A percentile compares a stretch with the other conserved stretches of the same genome.
These are phyloP conservation scores for Panellus pusillus DNA, from an alignment of 768 basidiomycete genomes.

Conservation along the genomic window DNA sequence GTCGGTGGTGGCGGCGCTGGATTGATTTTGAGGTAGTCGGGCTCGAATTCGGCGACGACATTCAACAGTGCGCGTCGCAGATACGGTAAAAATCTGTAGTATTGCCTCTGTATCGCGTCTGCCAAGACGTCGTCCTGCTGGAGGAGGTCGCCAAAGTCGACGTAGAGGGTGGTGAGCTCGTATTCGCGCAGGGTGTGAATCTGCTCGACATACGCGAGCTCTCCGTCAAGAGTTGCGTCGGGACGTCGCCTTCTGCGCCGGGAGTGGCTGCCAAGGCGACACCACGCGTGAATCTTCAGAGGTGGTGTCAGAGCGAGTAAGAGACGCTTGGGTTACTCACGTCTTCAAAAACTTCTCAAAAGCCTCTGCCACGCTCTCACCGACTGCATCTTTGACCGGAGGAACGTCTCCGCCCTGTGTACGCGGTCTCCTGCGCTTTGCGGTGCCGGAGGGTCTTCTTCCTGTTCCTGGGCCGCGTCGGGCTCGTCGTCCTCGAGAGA, in stretches of 20 bases:
- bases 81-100: conserved; percentile 96
- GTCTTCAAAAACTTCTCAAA: conserved; percentile 91
- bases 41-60: conserved; percentile 85
- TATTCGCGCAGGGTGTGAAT: conserved; percentile 95
- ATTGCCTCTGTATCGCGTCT: conserved; percentile 89
- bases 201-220: conserved; percentile 86
- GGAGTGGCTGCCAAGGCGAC: conserved; percentile 80
- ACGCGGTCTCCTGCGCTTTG: conserved; percentile 47
- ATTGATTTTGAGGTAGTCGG: conserved; percentile 94
- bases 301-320: conserved; percentile 13
- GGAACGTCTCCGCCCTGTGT: conserved; percentile 70
- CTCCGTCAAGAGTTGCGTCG: conserved; percentile 50
- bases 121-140: conserved; percentile 92
- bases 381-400: conserved; percentile 89
- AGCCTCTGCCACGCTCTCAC: conserved; percentile 90
- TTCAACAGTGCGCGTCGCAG: conserved; percentile 88
- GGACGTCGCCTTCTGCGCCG: conserved; percentile 68
- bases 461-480: conserved; percentile 35
- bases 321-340: conserved; percentile 46
- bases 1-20: conserved; percentile 81
- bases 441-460: conserved; percentile 35
- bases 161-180: conserved; percentile 92
- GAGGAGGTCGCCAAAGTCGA: conserved; percentile 91
- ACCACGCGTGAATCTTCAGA: conserved; percentile 78
- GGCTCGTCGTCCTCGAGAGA: conserved; percentile 57